Evolutionary conservation across 495 filamentous ascomycete species (phyloP).

Genomic region (Lophium mytilinum): DNA sequence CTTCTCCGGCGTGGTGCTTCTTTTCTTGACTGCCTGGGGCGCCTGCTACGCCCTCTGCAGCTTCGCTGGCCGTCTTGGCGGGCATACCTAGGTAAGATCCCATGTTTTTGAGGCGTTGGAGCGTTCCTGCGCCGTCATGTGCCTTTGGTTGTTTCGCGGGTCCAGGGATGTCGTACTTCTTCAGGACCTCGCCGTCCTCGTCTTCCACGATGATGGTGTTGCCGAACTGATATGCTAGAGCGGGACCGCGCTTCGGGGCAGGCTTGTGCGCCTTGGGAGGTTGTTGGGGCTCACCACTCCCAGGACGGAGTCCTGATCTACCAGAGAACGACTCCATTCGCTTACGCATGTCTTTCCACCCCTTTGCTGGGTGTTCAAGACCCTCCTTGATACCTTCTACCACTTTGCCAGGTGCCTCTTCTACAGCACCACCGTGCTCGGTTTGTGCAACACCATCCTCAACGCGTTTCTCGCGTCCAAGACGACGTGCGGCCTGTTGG

Average conservation of each 20-base stretch:
- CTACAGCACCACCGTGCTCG: slow-evolving; percentile 13
- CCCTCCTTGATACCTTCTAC: slow-evolving; percentile 17
- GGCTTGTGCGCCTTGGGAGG: slow-evolving; percentile 19
- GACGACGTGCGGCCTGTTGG: slow-evolving; percentile 46
- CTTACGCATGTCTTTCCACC: slow-evolving; percentile 15
- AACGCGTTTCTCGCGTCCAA: slow-evolving; percentile 41
- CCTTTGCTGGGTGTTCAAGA: slow-evolving; percentile 8
- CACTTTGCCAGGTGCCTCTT: slow-evolving; percentile 15
- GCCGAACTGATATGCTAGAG: slow-evolving; percentile 89
- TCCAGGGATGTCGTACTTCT: slow-evolving; percentile 82
- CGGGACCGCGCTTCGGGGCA: slow-evolving; percentile 44
- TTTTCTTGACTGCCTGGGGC: slow-evolving; percentile 17
- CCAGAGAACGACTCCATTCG: slow-evolving; percentile 22
- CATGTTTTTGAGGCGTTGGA: slow-evolving; percentile 49
- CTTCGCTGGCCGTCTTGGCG: slow-evolving; percentile 19
- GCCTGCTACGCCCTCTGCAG: slow-evolving; percentile 14
- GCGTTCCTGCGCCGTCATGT: slow-evolving; percentile 32
- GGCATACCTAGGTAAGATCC: slow-evolving; percentile 50
- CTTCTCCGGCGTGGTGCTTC: slow-evolving; percentile 36
- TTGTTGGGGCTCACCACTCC: slow-evolving; percentile 2
- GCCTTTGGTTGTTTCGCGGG: slow-evolving; percentile 26
- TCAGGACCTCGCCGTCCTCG: slow-evolving; percentile 93
- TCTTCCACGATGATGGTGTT: slow-evolving; percentile 98
- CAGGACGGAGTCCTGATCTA: background rate
- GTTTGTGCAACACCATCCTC: slow-evolving; percentile 29